Evolutionary conservation across 306 rosid species (phyloP), one percentile per base, ranked within the genome.

Genomic region (Astragalus glycyphyllos): DNA sequence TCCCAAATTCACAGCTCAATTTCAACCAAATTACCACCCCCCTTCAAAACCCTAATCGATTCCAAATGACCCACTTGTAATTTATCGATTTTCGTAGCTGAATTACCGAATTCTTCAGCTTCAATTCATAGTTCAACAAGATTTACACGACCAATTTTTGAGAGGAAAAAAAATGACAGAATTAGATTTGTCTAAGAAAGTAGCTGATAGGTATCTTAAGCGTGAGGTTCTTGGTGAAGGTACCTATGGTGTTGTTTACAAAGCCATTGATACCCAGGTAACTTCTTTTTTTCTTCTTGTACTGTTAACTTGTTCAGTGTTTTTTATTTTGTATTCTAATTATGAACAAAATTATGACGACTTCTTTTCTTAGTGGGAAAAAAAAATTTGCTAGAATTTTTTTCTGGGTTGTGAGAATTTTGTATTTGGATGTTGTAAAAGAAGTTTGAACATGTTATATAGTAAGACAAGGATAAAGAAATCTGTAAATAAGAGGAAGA

Each of bases 181-280:
- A 58, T 61, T 68, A 70, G 97, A 89, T 84, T 71, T 54, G 17
- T 44, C 90, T 4, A 94, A 91, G 90, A 91, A 86, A 86, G 96
- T 94, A 11, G 99, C 99, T 3, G 99, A 91, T 75, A 91, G 97
- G 77, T 94, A 94, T 77, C 85, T 94, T 79, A 94, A 86, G 83
- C 99, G 97, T 26, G 99, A 91, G 78, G 81, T 87, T 26, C 96
- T 94, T 20, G 97, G 99, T 58, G 99, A 94, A 83, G 99, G 99
- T 84, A 94, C 99, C 65, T 94, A 90, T 78, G 99, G 99, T 58
- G 97, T 94, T 15, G 99, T 94, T 17, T 91, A 77, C 85, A 94
- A 94, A 80, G 99, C 99, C 79, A 91, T 94, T 72, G 99, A 94
- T 81, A 94, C 99, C 4, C 76, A 91, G 94, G 99, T 94, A 62